Percentiles rank a stretch among this genome's conserved stretches.
Evolutionary conservation across 768 basidiomycete genomes (phyloP).

Genomic region (Multifurca ochricompacta): DNA sequence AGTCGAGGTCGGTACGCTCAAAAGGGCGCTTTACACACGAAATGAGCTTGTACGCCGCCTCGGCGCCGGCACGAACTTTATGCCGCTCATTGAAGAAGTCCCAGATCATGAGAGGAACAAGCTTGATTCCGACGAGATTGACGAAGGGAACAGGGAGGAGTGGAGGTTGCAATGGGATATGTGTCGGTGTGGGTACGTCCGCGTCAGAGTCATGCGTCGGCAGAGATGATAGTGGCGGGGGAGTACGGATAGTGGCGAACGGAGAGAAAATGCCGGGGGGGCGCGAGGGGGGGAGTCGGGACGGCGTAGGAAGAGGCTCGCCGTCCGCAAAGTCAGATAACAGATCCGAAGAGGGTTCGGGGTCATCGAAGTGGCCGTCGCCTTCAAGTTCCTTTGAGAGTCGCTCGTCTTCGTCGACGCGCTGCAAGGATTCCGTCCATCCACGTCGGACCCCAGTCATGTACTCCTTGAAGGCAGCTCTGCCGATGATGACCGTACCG

Average conservation of each 20-base stretch:
- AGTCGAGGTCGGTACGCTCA: constrained; percentile 54
- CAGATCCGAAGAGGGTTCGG: constrained; percentile 30
- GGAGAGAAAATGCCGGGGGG: constrained; percentile 25
- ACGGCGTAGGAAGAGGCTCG: constrained; percentile 37
- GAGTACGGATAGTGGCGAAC: constrained; percentile 24
- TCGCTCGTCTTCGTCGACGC: constrained; percentile 61
- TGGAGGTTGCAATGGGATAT: constrained; percentile 69
- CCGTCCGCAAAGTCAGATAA: constrained; percentile 24
- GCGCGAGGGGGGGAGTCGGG: constrained; percentile 31
- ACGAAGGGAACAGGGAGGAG: constrained; percentile 68
- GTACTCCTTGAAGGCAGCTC: constrained; percentile 92
- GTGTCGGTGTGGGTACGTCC: constrained; percentile 42
- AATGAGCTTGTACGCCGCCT: constrained; percentile 73
- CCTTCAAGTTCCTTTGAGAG: constrained; percentile 58
- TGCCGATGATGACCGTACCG: constrained; percentile 78
- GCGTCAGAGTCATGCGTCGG: constrained; percentile 23
- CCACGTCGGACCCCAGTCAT: constrained; percentile 80
- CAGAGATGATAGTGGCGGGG: constrained; percentile 21
- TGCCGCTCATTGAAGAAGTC: constrained; percentile 87
- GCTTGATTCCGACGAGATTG: constrained; percentile 71
- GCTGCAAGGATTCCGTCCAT: constrained; percentile 67
- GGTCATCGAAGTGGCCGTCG: constrained; percentile 76
- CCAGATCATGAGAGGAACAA: constrained; percentile 85
- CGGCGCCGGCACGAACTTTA: constrained; percentile 71
- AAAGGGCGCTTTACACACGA: constrained; percentile 56